A percentile compares a stretch with the other conserved stretches of the same genome.
These are phyloP conservation scores for Bombardia bombarda DNA, from an alignment of 495 filamentous ascomycete species.

Conservation along the genomic window DNA sequence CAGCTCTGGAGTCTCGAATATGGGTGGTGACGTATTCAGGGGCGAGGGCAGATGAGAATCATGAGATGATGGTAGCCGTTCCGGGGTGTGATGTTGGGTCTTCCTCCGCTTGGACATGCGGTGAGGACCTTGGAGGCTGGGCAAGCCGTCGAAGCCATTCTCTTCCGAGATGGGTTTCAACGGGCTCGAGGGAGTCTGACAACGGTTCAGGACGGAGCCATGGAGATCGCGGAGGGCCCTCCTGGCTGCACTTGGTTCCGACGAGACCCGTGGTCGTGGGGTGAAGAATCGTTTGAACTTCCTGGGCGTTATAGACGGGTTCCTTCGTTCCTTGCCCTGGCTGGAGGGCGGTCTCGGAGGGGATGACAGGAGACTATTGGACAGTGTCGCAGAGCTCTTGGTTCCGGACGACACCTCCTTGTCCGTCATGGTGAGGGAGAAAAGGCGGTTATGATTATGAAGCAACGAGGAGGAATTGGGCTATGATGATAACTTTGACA, in stretches of 20 bases:
- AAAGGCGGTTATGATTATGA: no score
- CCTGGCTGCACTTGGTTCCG: slow-evolving; percentile 45
- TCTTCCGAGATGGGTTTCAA: slow-evolving; percentile 30
- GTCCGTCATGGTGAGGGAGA: slow-evolving; percentile 14
- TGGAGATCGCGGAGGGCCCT: slow-evolving; percentile 65
- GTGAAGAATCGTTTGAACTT: slow-evolving; percentile 82
- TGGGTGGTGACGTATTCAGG: slow-evolving; percentile 16
- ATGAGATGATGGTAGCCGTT: slow-evolving; percentile 8
- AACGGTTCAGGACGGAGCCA: slow-evolving; percentile 52
- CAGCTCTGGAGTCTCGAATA: slow-evolving; percentile 17
- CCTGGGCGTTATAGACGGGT: slow-evolving; percentile 58
- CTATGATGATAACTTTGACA: no score
- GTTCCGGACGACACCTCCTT: slow-evolving; percentile 8
- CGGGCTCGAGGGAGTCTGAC: slow-evolving; percentile 39
- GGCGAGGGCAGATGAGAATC: slow-evolving; percentile 18
- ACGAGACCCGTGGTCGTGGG: slow-evolving; percentile 45
- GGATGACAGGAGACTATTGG: slow-evolving; percentile 26
- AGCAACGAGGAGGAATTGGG: no score
- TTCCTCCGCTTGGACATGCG: slow-evolving; percentile 32
- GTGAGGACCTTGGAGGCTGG: slow-evolving; percentile 8
- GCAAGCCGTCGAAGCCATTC: slow-evolving; percentile 16
- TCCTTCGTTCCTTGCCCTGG: slow-evolving; percentile 35
- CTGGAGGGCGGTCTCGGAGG: slow-evolving; percentile 22
- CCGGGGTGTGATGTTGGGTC: slow-evolving; percentile 23
- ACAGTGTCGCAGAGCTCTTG: slow-evolving; percentile 16